A percentile compares a stretch with the other conserved stretches of the same genome.
phyloP scores from a whole-genome alignment of 805 yeast species.

The Kregervanrija pseudodelftensis region DNA sequence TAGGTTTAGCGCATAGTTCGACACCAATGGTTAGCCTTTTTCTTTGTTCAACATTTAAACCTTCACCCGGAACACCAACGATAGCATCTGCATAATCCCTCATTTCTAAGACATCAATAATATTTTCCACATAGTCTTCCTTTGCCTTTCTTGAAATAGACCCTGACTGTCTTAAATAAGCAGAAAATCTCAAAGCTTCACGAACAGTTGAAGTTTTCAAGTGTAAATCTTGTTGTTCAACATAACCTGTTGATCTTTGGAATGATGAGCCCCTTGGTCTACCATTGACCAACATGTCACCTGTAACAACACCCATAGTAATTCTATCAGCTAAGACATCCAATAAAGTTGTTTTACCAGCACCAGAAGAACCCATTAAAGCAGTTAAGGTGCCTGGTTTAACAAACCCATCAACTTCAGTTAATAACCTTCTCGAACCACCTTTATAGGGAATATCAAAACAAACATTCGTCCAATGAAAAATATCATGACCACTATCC shows the following conservation, averaged over 20 bases:
- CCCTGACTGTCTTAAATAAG: slow-evolving; percentile 37
- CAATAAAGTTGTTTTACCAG: slow-evolving; percentile 49
- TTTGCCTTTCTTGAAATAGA: slow-evolving; percentile 35
- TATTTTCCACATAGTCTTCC: slow-evolving; percentile 40
- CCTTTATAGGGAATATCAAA: slow-evolving; percentile 55
- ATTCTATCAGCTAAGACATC: slow-evolving; percentile 44
- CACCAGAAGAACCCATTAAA: slow-evolving; percentile 52
- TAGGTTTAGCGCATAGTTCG: slow-evolving; percentile 46
- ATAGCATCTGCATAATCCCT: slow-evolving; percentile 44
- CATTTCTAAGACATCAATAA: slow-evolving; percentile 43
- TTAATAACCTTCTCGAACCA: slow-evolving; percentile 48
- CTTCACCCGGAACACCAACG: slow-evolving; percentile 38
- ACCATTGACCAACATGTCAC: slow-evolving; percentile 49
- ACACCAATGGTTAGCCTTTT: slow-evolving; percentile 47
- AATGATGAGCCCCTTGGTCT: slow-evolving; percentile 36
- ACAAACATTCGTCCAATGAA: slow-evolving; percentile 68
- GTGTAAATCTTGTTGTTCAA: slow-evolving; percentile 50
- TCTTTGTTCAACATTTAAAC: slow-evolving; percentile 45
- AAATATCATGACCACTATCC: slow-evolving; percentile 35
- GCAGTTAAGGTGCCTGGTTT: slow-evolving; percentile 77
- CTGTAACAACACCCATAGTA: slow-evolving; percentile 46
- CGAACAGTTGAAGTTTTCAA: slow-evolving; percentile 40
- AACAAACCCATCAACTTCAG: slow-evolving; percentile 69
- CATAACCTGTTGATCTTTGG: slow-evolving; percentile 45
- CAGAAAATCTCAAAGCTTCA: slow-evolving; percentile 43